Percentiles rank a stretch among this genome's conserved stretches.
These are phyloP conservation scores for Tillandsia fasciculata DNA, from an alignment of 176 grass and related monocot genomes.

Conservation along the genomic window DNA sequence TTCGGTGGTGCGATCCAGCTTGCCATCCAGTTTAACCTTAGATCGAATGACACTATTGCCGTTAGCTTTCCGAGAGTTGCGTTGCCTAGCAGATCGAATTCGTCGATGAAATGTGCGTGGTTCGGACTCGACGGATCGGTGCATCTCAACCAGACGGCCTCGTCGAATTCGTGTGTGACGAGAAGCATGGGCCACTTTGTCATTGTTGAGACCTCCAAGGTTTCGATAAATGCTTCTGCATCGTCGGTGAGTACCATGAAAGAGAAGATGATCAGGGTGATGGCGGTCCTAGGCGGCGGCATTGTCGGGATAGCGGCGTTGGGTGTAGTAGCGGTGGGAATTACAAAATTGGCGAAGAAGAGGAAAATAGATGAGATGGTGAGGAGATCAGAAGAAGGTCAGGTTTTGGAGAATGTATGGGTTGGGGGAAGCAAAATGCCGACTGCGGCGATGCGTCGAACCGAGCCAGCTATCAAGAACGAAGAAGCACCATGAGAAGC, in stretches of 20 bases:
- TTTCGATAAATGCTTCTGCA: neutral
- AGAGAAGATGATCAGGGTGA: neutral
- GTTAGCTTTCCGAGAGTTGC: constrained; percentile 6
- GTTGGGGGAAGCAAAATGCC: constrained; percentile 19
- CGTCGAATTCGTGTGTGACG: neutral
- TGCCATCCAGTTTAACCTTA: too few species aligned
- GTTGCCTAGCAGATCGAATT: neutral
- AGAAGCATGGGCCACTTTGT: constrained; percentile 17
- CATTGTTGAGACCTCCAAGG: neutral
- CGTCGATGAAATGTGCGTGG: neutral
- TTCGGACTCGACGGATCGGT: constrained; percentile 13
- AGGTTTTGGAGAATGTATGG: constrained; percentile 6
- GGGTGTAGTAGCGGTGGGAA: neutral
- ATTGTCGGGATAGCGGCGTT: constrained; percentile 2
- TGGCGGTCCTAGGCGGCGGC: neutral
- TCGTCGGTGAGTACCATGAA: neutral
- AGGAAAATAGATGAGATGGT: constrained; percentile 15
- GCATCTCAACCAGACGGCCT: neutral
- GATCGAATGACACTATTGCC: neutral
- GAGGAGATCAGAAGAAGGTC: constrained; percentile 9
- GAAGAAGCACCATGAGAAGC: constrained; percentile 3
- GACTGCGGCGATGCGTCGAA: constrained; percentile 9
- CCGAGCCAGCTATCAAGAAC: constrained; percentile 9
- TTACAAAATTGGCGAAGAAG: constrained; percentile 2
- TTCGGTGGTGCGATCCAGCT: constrained; percentile 1